These are phyloP conservation scores for Pseudomonodictys pantanalensis DNA, from an alignment of 495 filamentous ascomycete species.

Conservation along the genomic window DNA sequence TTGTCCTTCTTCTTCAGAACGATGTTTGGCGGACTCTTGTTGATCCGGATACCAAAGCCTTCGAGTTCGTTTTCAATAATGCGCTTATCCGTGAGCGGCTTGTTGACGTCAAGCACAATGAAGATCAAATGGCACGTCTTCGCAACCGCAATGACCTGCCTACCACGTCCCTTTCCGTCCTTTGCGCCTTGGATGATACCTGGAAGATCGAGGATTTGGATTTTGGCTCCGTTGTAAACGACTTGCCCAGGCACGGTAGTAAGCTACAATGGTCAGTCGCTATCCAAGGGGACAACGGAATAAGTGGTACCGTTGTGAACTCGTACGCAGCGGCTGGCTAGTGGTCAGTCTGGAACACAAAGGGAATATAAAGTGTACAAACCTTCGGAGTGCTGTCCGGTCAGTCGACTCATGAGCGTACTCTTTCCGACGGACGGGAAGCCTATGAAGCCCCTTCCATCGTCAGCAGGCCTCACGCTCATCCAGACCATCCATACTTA, in stretches of 20 bases:
- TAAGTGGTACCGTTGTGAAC: conserved; percentile 74
- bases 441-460: conserved; percentile 54
- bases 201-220: conserved; percentile 97
- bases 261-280: conserved; percentile 46
- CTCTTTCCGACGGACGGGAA: conserved; percentile 98
- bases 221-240: conserved; percentile 91
- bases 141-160: conserved; percentile 97
- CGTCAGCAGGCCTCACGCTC: background rate
- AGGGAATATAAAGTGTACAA: conserved; percentile 1
- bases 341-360: background rate
- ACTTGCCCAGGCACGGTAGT: conserved; percentile 98
- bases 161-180: conserved; percentile 95
- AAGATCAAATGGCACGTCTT: conserved; percentile 99
- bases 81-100: conserved; percentile 93
- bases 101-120: conserved; percentile 98
- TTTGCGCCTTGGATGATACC: conserved; percentile 99
- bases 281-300: background rate
- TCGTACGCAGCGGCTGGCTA: conserved; percentile 83
- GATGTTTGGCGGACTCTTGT: conserved; percentile 96
- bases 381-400: conserved; percentile 93
- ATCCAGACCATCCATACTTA: too few relatives aligned
- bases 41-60: conserved; percentile 96
- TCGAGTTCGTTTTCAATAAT: conserved; percentile 96
- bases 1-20: conserved; percentile 99
- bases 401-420: conserved; percentile 91